Evolutionary conservation across 2,329 filamentous ascomycete species (phyloP).

Genomic region (Metarhizium brunneum): DNA sequence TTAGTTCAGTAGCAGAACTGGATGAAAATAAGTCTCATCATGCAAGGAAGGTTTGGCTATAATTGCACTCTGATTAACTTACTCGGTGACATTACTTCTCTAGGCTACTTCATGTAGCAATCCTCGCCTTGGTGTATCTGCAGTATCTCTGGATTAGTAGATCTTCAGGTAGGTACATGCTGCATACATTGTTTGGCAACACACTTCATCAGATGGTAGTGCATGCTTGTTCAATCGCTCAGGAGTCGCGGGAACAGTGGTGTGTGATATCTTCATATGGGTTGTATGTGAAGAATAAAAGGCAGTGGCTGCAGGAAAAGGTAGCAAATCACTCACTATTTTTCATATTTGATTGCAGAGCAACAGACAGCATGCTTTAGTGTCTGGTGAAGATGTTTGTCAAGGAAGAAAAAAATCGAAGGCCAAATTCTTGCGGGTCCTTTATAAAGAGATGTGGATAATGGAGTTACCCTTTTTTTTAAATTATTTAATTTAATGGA

Average conservation of each 20-base stretch:
- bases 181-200: not conserved
- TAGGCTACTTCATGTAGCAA: too few species aligned
- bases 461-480: not conserved
- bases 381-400: too few species aligned
- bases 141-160: not conserved
- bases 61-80: too few species aligned
- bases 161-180: not conserved
- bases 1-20: conserved; percentile 70
- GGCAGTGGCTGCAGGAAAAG: not conserved
- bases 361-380: too few species aligned
- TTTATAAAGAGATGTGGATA: not conserved
- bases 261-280: conserved; percentile 43
- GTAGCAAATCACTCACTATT: not conserved
- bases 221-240: conserved; percentile 61
- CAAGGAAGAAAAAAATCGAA: not conserved
- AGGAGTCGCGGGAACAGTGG: conserved; percentile 54
- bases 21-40: conserved; percentile 57
- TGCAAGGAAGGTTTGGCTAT: conserved; percentile 13
- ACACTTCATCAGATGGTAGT: conserved; percentile 58
- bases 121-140: not conserved
- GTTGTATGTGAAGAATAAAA: not conserved
- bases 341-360: not conserved
- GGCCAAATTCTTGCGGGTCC: not conserved
- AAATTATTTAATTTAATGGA: not conserved
- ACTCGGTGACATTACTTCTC: too few species aligned